Conservation (phyloP, 2,329 filamentous ascomycete genomes). For the Lecanicillium sp. region DNA sequence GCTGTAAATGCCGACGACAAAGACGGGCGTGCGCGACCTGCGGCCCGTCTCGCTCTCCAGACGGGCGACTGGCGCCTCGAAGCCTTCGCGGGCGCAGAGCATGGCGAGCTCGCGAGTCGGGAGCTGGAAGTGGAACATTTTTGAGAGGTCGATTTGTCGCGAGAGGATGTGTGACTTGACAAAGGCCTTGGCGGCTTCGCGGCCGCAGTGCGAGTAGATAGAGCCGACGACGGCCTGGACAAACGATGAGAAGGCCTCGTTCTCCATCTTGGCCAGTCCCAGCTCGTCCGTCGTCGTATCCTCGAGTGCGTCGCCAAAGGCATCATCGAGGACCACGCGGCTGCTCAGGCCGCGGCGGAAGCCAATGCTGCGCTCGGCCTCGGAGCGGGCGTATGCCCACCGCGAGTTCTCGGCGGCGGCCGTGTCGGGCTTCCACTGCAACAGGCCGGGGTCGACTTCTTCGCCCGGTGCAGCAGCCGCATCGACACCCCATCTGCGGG, state of each 20-base stretch:
- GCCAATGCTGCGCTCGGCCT: conserved; percentile 36
- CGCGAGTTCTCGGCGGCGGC: conserved; percentile 36
- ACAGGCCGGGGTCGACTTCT: conserved; percentile 84
- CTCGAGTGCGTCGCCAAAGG: conserved; percentile 61
- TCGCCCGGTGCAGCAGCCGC: conserved; percentile 75
- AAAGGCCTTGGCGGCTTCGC: conserved; percentile 72
- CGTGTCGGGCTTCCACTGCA: conserved; percentile 63
- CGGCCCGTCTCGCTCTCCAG: conserved; percentile 89
- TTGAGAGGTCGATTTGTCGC: conserved; percentile 66
- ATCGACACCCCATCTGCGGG: conserved; percentile 87
- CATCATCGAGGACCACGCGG: conserved; percentile 72
- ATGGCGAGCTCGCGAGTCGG: conserved; percentile 77
- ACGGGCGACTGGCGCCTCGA: conserved; percentile 78
- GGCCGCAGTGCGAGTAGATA: conserved; percentile 78
- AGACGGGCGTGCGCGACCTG: conserved; percentile 77
- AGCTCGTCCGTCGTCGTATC: conserved; percentile 21
- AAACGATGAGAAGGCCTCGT: conserved; percentile 64
- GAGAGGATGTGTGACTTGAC: conserved; percentile 77
- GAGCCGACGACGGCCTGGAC: conserved; percentile 78
- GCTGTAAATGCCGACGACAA: conserved; percentile 88
- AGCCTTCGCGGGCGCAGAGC: conserved; percentile 82
- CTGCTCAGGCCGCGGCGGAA: conserved; percentile 64
- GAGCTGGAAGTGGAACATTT: conserved; percentile 75
- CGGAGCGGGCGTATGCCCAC: conserved; percentile 45
- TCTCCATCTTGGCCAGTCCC: conserved; percentile 61